phyloP scores from a whole-genome alignment of 2,329 filamentous ascomycete genomes.

The Bipolaris oryzae region DNA sequence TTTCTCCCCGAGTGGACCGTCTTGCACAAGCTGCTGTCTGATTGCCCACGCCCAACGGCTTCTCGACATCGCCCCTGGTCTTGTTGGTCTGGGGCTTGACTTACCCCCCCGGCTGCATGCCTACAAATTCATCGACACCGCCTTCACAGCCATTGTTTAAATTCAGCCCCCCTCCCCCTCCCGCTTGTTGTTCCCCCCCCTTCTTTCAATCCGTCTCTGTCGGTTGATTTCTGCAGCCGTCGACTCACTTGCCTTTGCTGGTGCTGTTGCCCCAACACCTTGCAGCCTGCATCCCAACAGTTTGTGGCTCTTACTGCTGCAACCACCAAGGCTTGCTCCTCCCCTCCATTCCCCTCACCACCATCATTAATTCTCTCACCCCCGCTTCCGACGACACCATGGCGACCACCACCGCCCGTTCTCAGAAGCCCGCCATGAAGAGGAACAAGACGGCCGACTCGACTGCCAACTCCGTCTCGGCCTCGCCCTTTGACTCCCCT shows the following conservation, averaged over 20 bases:
- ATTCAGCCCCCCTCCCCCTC: conserved; percentile 25
- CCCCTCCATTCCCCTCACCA: conserved; percentile 3
- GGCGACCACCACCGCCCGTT: conserved; percentile 60
- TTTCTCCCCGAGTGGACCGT: conserved; percentile 25
- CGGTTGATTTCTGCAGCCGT: conserved; percentile 1
- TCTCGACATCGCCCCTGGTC: conserved; percentile 24
- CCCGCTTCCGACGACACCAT: conserved; percentile 22
- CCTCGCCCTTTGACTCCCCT: conserved; percentile 65
- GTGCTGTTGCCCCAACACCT: conserved; percentile 25
- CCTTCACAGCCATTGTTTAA: conserved; percentile 23
- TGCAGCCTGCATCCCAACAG: conserved; percentile 34
- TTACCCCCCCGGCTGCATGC: conserved; percentile 21
- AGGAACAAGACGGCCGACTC: conserved; percentile 60
- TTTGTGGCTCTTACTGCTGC: conserved; percentile 19
- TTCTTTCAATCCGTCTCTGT: conserved; percentile 10
- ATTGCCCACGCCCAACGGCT: conserved; percentile 17
- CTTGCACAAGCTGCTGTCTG: conserved; percentile 15
- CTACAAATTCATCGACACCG: conserved; percentile 34
- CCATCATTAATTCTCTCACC: conserved; percentile 1
- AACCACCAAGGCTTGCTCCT: conserved; percentile 14
- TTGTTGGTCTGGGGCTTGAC: conserved; percentile 18
- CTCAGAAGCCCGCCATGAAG: conserved; percentile 55
- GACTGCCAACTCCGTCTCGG: conserved; percentile 58
- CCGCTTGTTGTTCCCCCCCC: conserved; percentile 3
- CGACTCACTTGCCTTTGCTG: conserved; percentile 3